A percentile compares a stretch with the other conserved stretches of the same genome.
These are phyloP conservation scores for Pichia sp. DNA, from an alignment of 1,139 yeast species.

Conservation along the genomic window DNA sequence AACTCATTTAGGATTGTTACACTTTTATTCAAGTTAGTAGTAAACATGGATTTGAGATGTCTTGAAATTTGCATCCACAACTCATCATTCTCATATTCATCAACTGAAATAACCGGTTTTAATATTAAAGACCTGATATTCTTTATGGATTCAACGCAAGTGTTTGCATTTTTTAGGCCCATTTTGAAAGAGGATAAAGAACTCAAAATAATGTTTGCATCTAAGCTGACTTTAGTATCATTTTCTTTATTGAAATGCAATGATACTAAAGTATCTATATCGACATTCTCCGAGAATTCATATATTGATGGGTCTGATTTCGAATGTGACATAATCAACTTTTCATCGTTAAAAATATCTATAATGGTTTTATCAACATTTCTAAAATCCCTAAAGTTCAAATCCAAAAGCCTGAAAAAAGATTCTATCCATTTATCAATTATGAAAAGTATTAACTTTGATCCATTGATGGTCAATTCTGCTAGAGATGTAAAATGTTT, in stretches of 20 bases:
- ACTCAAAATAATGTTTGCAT: conserved; percentile 5
- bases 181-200: conserved; percentile 15
- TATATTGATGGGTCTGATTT: not conserved
- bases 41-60: conserved; percentile 9
- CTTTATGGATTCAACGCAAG: conserved; percentile 16
- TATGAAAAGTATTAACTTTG: conserved; percentile 11
- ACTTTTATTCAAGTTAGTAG: conserved; percentile 13
- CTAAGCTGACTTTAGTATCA: not conserved
- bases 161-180: conserved; percentile 10
- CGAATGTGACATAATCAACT: conserved; percentile 1
- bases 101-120: conserved; percentile 25
- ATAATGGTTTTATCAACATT: conserved; percentile 14
- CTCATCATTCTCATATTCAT: conserved; percentile 25
- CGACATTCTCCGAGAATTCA: not conserved
- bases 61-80: conserved; percentile 19
- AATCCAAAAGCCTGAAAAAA: conserved; percentile 11
- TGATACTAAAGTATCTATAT: not conserved
- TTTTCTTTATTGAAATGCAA: not conserved
- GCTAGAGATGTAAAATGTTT: conserved; percentile 24
- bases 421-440: conserved; percentile 15
- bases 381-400: conserved; percentile 13
- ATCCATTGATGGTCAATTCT: conserved; percentile 9
- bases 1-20: conserved; percentile 12
- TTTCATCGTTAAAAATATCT: conserved; percentile 10
- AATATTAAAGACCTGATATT: conserved; percentile 6